These are phyloP conservation scores for Cinnamomum chago DNA, from an alignment of 164 flowering plant genomes.

Conservation along the genomic window DNA sequence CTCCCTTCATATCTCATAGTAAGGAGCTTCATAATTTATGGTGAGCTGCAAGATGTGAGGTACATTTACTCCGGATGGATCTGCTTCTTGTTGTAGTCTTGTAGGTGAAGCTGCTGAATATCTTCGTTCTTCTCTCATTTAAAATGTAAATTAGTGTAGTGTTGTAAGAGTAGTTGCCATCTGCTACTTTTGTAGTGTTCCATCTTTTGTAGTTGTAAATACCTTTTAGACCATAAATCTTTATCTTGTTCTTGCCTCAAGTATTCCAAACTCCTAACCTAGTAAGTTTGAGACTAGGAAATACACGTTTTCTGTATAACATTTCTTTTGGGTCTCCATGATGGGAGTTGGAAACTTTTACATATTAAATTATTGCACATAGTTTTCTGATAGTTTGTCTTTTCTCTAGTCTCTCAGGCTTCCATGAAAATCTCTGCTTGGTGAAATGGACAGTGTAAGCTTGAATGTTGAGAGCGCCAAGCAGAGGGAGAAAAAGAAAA, in stretches of 20 bases:
- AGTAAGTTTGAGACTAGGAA: too few relatives aligned
- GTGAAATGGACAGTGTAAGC: too few relatives aligned
- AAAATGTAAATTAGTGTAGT: constrained; percentile 3
- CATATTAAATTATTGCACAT: too few relatives aligned
- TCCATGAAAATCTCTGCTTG: too few relatives aligned
- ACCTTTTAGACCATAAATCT: constrained; percentile 1
- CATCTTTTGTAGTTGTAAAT: neutral
- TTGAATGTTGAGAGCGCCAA: too few relatives aligned
- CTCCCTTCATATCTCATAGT: neutral
- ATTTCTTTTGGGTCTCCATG: too few relatives aligned
- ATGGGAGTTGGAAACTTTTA: too few relatives aligned
- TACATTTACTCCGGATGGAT: neutral
- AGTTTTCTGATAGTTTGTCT: too few relatives aligned
- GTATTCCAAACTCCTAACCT: too few relatives aligned
- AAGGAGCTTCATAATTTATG: neutral
- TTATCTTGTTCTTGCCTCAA: neutral
- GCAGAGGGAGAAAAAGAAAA: too few relatives aligned
- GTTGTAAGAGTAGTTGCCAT: neutral
- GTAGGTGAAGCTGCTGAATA: neutral
- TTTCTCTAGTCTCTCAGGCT: too few relatives aligned
- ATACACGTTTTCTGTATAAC: too few relatives aligned
- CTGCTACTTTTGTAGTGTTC: neutral
- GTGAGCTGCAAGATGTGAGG: neutral
- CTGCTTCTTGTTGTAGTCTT: constrained; percentile 1
- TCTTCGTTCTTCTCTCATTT: neutral